These are phyloP conservation scores for Corchorus olitorius DNA, from an alignment of 345 rosid species.

Conservation along the genomic window DNA sequence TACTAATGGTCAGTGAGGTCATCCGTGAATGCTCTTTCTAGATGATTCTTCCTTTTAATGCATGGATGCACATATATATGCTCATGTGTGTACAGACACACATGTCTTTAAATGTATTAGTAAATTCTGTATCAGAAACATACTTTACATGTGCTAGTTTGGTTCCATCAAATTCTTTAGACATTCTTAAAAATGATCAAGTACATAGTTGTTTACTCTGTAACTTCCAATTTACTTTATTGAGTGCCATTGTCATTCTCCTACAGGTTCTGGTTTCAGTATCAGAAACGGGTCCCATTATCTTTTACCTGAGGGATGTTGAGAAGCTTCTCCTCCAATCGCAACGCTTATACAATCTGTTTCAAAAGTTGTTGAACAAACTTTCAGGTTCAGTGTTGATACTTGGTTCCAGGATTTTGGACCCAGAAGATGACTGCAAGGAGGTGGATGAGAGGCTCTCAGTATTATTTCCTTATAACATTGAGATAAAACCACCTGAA, in stretches of 20 bases:
- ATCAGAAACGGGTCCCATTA: slow-evolving; percentile 59
- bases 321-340: slow-evolving; percentile 85
- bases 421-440: slow-evolving; percentile 56
- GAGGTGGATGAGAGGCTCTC: slow-evolving; percentile 59
- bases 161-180: neutral
- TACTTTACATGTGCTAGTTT: neutral
- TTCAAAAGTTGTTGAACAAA: slow-evolving; percentile 64
- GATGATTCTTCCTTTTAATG: neutral
- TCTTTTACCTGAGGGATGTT: slow-evolving; percentile 79
- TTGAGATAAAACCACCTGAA: slow-evolving; percentile 75
- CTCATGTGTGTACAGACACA: neutral
- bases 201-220: neutral
- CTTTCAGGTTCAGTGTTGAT: slow-evolving; percentile 75
- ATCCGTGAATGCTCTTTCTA: neutral
- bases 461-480: slow-evolving; percentile 71
- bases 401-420: slow-evolving; percentile 80
- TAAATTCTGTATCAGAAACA: neutral
- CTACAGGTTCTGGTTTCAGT: slow-evolving; percentile 70
- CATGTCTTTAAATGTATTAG: neutral
- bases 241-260: slow-evolving; percentile 16
- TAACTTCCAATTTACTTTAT: neutral
- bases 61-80: neutral
- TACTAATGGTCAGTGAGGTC: neutral
- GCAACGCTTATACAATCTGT: slow-evolving; percentile 61
- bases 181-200: neutral